These are phyloP conservation scores for Penicillium sp. DNA, from an alignment of 2,329 filamentous ascomycete genomes.

Conservation along the genomic window DNA sequence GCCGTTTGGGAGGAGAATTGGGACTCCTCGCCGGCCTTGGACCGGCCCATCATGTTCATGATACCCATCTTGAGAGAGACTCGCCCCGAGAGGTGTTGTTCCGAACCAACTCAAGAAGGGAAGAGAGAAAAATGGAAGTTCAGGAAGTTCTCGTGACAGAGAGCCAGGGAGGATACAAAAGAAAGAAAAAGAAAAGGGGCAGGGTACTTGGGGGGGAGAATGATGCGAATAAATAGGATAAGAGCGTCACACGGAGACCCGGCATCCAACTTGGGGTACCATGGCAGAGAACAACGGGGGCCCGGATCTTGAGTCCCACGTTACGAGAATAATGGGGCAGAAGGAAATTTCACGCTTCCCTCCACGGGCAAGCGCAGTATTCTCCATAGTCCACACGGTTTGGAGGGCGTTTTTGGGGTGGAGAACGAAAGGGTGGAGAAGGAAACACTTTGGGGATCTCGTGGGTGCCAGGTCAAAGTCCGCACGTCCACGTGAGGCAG, in stretches of 20 bases:
- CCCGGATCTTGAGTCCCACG: constrained; percentile 27
- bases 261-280: constrained; percentile 20
- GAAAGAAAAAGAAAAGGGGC: constrained; percentile 7
- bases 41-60: constrained; percentile 22
- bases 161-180: constrained; percentile 5
- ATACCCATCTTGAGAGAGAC: constrained; percentile 25
- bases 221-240: constrained; percentile 20
- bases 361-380: constrained; percentile 12
- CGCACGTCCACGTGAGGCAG: constrained; percentile 16
- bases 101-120: not conserved
- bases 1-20: constrained; percentile 30
- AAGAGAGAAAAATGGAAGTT: not conserved
- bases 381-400: constrained; percentile 12
- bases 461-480: constrained; percentile 2
- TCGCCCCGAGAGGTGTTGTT: constrained; percentile 1
- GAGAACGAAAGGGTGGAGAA: constrained; percentile 21
- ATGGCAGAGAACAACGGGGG: constrained; percentile 25
- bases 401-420: constrained; percentile 18
- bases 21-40: constrained; percentile 25
- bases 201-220: not conserved
- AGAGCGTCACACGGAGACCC: constrained; percentile 7
- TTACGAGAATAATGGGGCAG: constrained; percentile 16
- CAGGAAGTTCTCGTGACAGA: not conserved
- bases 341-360: constrained; percentile 17
- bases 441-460: constrained; percentile 5